A percentile compares a stretch with the other conserved stretches of the same genome.
Conservation (phyloP, 139 green algal genomes). For the Cymbomonas tetramitiformis region DNA sequence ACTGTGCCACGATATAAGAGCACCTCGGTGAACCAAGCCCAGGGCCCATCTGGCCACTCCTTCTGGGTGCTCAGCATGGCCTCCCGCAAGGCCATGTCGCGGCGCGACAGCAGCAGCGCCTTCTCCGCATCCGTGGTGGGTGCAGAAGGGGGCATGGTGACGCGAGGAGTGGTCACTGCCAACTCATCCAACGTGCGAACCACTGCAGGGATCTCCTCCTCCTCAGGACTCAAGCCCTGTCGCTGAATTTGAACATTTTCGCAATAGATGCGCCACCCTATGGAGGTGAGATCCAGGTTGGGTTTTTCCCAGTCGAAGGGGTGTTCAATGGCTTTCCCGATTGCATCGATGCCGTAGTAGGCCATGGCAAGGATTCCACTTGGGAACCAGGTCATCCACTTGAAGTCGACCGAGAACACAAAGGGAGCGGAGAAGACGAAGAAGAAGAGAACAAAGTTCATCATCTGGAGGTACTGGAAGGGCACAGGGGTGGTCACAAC, state of each 20-base stretch:
- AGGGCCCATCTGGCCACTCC: background rate
- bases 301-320: conserved; percentile 6
- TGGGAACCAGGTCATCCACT: conserved; percentile 5
- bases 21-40: conserved; percentile 5
- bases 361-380: background rate
- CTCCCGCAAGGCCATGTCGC: background rate
- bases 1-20: background rate
- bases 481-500: background rate
- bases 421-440: conserved; percentile 10
- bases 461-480: conserved; percentile 10
- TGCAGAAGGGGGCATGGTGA: background rate
- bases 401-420: background rate
- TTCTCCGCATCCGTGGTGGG: background rate
- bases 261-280: background rate
- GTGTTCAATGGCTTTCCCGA: background rate
- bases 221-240: background rate
- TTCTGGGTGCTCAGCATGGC: no score
- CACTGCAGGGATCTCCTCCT: background rate
- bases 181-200: background rate
- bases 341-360: conserved; percentile 7
- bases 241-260: background rate
- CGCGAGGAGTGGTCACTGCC: no score
- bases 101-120: background rate
- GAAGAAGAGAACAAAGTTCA: conserved; percentile 13
- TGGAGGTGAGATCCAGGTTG: conserved; percentile 1